Base-by-base conservation (phyloP, 352 stramenopile species). In the Globisporangium paroecandrum region DNA sequence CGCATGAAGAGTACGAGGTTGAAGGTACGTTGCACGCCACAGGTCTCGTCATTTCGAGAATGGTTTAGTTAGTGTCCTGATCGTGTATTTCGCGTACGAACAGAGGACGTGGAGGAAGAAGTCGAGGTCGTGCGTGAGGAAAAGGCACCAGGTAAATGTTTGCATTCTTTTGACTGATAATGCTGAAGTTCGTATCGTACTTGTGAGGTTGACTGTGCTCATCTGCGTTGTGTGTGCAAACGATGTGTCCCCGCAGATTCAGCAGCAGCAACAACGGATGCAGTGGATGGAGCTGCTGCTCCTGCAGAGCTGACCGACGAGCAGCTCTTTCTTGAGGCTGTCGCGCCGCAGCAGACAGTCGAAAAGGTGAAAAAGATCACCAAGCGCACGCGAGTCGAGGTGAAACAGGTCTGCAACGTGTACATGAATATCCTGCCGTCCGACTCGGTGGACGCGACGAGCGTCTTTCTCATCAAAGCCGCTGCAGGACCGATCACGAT, bases 381-480 rank as follows among this genome's bases (percentile, higher is more conserved):
- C 7, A 91, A 83, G 65, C 78, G 74, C 24, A 71, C 75, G n/a
- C 73, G 83, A 4, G 72, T 83, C 24, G 79, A 82, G 18, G 74
- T 81, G n/a, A 83, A 76, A 3, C 73, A 81, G 67, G 69, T 82
- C 34, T 93, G 84, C 43, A 83, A 89, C 41, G 72, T 87, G 2
- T 91, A 72, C n/a, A 69, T 94, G 7, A 93, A 95, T 62, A 64
- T 81, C 4, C 64, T 95, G 1, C 85, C 88, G 20, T 70, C 71
- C 3, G 78, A 90, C 22, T 89, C 75, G 9, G 79, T 86, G 6
- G 82, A 91, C 36, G 75, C 80, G 0, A 77, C 82, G 1, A 90
- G 78, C 9, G 77, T 95, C 4, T 95, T 95, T 58, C 72, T 95
- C 53, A 89, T 94, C 72, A 95, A 95, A 55, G 77, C 91, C 18